A percentile compares a stretch with the other conserved stretches of the same genome.
Conservation (phyloP, 306 rosid genomes). For the Canavalia ensiformis region DNA sequence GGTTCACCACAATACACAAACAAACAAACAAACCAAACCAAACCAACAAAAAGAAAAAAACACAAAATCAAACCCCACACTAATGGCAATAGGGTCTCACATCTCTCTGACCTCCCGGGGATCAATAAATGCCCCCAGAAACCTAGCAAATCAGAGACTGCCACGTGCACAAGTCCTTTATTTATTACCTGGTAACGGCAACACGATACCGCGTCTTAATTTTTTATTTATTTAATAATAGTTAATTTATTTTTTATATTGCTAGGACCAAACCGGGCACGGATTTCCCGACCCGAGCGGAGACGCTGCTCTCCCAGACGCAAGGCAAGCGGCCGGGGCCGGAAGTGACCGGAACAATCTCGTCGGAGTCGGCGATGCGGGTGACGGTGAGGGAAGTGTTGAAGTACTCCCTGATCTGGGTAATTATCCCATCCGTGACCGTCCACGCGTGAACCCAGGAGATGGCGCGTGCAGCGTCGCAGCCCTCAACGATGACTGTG, state of each 20-base stretch:
- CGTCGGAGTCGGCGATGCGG: conserved; percentile 58
- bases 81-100: conserved; percentile 40
- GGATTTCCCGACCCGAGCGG: conserved; percentile 80
- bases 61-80: background rate
- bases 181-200: conserved; percentile 23
- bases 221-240: background rate
- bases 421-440: conserved; percentile 84
- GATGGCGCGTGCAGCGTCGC: conserved; percentile 62
- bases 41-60: background rate
- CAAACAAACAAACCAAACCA: background rate
- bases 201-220: conserved; percentile 37
- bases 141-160: conserved; percentile 17
- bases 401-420: conserved; percentile 88
- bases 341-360: conserved; percentile 51
- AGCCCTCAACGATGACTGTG: conserved; percentile 85
- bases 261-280: conserved; percentile 96
- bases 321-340: conserved; percentile 65
- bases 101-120: conserved; percentile 33
- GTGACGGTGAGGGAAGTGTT: conserved; percentile 96
- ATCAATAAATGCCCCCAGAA: background rate
- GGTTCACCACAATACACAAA: conserved; percentile 31
- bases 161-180: conserved; percentile 51
- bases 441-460: conserved; percentile 96
- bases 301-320: conserved; percentile 90
- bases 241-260: conserved; percentile 45